Evolutionary conservation across 2,329 filamentous ascomycete genomes (phyloP).

Genomic region (Raffaelea arxii): DNA sequence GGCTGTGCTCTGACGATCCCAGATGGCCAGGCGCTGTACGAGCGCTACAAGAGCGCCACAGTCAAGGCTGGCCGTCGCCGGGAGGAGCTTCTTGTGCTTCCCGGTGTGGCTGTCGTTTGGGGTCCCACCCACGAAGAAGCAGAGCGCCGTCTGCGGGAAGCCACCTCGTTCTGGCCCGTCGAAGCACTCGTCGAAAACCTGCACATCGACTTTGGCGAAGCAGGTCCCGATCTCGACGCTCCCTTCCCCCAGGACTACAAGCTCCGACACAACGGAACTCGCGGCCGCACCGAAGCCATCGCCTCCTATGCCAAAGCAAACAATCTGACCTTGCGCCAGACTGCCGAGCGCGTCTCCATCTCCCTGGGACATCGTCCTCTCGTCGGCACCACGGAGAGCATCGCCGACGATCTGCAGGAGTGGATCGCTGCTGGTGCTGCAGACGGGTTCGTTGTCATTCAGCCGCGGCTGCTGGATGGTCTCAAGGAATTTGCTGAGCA

Average conservation of each 20-base stretch:
- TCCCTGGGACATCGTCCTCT: conserved; percentile 5
- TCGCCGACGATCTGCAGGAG: conserved; percentile 5
- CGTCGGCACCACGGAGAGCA: conserved; percentile 6
- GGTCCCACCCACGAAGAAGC: conserved; percentile 4
- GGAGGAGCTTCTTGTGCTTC: conserved; percentile 3
- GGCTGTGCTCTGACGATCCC: conserved; percentile 8
- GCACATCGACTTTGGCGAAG: conserved; percentile 4
- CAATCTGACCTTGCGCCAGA: conserved; percentile 3
- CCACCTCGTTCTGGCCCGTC: conserved; percentile 3
- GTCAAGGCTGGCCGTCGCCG: conserved; percentile 2
- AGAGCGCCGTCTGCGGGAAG: background rate
- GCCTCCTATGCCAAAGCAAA: conserved; percentile 3
- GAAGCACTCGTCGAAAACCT: conserved; percentile 3
- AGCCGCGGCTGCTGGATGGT: conserved; percentile 4
- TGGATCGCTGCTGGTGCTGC: conserved; percentile 5
- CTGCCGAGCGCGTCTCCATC: conserved; percentile 6
- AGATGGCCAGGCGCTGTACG: conserved; percentile 6
- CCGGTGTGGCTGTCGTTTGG: conserved; percentile 5
- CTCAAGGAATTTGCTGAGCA: conserved; percentile 3
- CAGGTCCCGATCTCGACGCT: background rate
- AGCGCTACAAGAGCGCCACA: conserved; percentile 5
- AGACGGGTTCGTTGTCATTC: conserved; percentile 6
- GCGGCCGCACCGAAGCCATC: conserved; percentile 3
- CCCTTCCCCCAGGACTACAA: conserved; percentile 4
- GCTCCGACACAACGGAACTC: background rate